Conservation (phyloP, 371 early-diverging fungal genomes). For the Syncephalastrum monosporum region DNA sequence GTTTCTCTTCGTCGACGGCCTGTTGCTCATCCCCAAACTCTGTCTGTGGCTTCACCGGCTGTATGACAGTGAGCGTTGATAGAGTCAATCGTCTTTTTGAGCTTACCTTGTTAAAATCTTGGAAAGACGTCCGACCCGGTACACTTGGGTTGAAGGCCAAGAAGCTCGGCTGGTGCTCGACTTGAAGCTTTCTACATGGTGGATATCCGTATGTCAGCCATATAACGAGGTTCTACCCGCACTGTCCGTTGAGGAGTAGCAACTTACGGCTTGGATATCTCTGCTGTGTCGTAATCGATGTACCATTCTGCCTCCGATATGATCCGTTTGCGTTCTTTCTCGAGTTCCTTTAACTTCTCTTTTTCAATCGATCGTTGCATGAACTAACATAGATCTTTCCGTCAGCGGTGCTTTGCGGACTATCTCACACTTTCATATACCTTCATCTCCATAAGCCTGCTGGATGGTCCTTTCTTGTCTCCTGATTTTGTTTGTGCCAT, state of each 20-base stretch:
- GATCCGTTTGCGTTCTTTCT: constrained; percentile 48
- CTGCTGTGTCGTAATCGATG: constrained; percentile 39
- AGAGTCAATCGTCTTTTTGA: not conserved
- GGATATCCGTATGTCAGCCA: not conserved
- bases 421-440: constrained; percentile 11
- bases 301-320: constrained; percentile 62
- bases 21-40: constrained; percentile 6
- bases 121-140: constrained; percentile 50
- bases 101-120: constrained; percentile 43
- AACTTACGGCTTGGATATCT: constrained; percentile 51
- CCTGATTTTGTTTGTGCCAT: constrained; percentile 14
- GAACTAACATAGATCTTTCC: constrained; percentile 33
- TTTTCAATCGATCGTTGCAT: constrained; percentile 59
- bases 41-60: constrained; percentile 8
- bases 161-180: constrained; percentile 54
- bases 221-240: not conserved
- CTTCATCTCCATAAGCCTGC: constrained; percentile 48
- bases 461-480: constrained; percentile 36
- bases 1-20: constrained; percentile 18
- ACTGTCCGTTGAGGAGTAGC: not conserved
- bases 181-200: constrained; percentile 44
- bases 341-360: constrained; percentile 35
- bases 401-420: not conserved
- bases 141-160: constrained; percentile 36
- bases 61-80: not conserved